Base-by-base conservation (phyloP, 352 stramenopile genomes). In the Phytophthora pisi region DNA sequence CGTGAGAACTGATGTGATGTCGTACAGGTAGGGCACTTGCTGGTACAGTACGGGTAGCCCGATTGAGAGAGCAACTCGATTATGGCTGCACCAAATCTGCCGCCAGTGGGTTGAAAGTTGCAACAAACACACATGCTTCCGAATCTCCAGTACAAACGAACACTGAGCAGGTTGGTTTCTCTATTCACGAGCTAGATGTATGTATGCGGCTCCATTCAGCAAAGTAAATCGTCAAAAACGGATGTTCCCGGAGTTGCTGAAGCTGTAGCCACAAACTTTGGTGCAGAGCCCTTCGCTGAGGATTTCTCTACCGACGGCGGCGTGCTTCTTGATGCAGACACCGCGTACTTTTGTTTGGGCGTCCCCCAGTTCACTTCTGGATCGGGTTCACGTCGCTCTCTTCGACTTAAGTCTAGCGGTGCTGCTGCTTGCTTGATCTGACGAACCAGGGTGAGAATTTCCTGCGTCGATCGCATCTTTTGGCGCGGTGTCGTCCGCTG, bases 401-500 rank as follows among this genome's bases (percentile, higher is more conserved):
- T 65, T 15, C 15, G 34, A 30, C 38, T 24, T 7, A 31, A 9
- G 8, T 36, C 38, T 55, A 66, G 24, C 42, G 72, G 54, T 5
- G 64, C 63, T 49, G 58, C 61, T 26, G 61, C 52, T 18, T 70
- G 64, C 49, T 84, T 80, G 16, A 82, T 68, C 26, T 84, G 78
- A 4, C 71, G 67, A 28, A 79, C 78, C 18, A 82, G 60, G 4
- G 70, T 65, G 15, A 77, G 61, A 51, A 82, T 84, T 13, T 75
- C 70, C 23, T 75, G 66, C 1, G 66, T 72, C 9, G 76, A 81
- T n/a, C 63, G 71, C n/a, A 69, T 67, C 6, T 64, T 47, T 6
- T 73, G 63, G 16, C 58, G 64, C 15, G 61, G 67, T 30, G 67
- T 72, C 2, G 47, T 66, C 18, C 59, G 56, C 10, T 64, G 57